These are phyloP conservation scores for Salix arbutifolia DNA, from an alignment of 345 rosid genomes.

Conservation along the genomic window DNA sequence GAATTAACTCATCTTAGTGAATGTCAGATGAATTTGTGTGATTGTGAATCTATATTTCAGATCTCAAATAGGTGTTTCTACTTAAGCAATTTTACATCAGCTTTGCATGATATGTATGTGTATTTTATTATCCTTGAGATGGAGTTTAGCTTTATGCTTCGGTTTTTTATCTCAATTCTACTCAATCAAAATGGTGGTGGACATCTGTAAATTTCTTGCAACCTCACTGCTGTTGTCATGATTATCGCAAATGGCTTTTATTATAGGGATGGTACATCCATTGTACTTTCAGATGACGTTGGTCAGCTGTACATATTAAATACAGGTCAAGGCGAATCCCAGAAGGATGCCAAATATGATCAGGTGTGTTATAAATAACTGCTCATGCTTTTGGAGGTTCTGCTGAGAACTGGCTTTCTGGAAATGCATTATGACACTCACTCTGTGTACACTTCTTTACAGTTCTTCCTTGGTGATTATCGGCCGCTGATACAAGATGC, in stretches of 20 bases:
- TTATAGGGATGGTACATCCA: conserved; percentile 88
- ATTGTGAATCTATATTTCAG: neutral
- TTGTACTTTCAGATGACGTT: conserved; percentile 98
- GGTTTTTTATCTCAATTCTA: neutral
- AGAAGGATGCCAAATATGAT: conserved; percentile 87
- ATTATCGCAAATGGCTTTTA: conserved; percentile 9
- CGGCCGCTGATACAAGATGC: conserved; percentile 88
- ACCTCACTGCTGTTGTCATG: neutral
- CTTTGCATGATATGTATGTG: neutral
- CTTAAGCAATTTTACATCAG: neutral
- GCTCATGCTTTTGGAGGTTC: conserved; percentile 14
- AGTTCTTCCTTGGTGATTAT: conserved; percentile 98
- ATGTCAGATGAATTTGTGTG: neutral
- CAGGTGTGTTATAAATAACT: conserved; percentile 52
- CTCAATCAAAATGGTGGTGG: neutral
- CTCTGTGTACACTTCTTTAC: conserved; percentile 19
- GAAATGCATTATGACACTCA: neutral
- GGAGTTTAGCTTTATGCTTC: neutral
- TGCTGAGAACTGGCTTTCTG: neutral
- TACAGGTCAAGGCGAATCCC: conserved; percentile 99
- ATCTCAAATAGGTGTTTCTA: neutral
- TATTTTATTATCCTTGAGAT: neutral
- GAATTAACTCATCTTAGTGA: neutral
- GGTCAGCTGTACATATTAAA: conserved; percentile 83
- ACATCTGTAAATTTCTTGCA: neutral